phyloP scores from a whole-genome alignment of 352 stramenopile species.

The Vaucheria bursata region DNA sequence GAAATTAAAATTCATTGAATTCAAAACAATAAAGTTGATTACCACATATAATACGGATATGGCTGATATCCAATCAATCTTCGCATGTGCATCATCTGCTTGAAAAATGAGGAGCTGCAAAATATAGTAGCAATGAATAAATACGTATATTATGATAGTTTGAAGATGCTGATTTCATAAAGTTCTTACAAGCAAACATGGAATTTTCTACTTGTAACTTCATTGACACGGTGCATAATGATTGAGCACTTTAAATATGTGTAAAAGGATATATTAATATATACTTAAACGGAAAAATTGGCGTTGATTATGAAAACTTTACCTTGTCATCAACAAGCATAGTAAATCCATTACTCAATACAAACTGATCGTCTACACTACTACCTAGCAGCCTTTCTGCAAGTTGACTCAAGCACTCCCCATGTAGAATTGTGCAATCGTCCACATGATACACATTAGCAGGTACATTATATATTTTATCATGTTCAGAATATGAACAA shows the following conservation, averaged over 20 bases:
- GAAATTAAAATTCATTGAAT: no score
- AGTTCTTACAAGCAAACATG: no score
- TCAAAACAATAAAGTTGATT: no score
- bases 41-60: constrained; percentile 14
- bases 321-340: constrained; percentile 3
- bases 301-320: no score
- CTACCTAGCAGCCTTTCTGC: constrained; percentile 2
- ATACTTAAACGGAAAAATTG: no score
- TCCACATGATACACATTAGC: constrained; percentile 6
- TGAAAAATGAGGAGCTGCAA: constrained; percentile 21
- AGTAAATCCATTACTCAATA: background rate
- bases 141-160: no score
- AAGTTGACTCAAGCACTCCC: constrained; percentile 13
- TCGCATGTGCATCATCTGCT: constrained; percentile 4
- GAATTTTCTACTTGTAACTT: no score
- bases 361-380: background rate
- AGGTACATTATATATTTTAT: constrained; percentile 11
- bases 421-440: constrained; percentile 28
- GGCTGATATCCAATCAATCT: constrained; percentile 32
- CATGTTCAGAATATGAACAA: constrained; percentile 15
- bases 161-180: no score
- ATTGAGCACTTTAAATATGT: no score
- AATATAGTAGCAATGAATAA: no score
- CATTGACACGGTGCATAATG: no score
- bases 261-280: no score